Percentiles rank a stretch among this genome's conserved stretches.
Conservation (phyloP, 495 filamentous ascomycete species). For the Melanomma pulvis-pyrius region DNA sequence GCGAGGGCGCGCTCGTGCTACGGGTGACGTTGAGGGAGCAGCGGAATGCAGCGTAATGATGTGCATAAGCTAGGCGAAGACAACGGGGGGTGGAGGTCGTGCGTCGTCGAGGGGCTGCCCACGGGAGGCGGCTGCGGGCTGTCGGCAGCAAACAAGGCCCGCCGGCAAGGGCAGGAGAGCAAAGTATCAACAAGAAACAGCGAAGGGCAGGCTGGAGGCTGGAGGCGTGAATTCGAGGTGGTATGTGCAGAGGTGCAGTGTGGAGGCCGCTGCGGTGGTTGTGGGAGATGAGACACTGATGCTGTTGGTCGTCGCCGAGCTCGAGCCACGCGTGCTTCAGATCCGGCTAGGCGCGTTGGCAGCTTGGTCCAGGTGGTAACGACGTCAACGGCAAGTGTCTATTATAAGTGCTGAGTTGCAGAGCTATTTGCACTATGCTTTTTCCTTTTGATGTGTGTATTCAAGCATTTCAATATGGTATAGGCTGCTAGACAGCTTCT, state of each 20-base stretch:
- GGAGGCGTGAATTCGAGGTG: neutral
- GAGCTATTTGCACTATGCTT: no score
- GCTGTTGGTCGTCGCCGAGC: constrained; percentile 13
- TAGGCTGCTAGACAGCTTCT: no score
- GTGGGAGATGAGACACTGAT: constrained; percentile 16
- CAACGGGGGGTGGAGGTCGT: constrained; percentile 21
- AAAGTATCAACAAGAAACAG: constrained; percentile 1
- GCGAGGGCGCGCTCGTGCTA: constrained; percentile 9
- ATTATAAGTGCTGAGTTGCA: neutral
- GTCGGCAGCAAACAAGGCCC: neutral
- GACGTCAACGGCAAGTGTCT: neutral
- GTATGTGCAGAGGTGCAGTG: constrained; percentile 1
- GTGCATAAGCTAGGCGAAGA: constrained; percentile 31
- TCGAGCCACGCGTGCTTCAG: constrained; percentile 7
- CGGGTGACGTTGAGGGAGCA: constrained; percentile 21
- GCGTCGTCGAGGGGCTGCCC: constrained; percentile 14
- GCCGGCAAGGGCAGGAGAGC: neutral
- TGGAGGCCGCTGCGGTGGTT: constrained; percentile 11
- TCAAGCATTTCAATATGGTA: no score
- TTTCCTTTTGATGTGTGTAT: no score
- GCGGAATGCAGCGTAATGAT: constrained; percentile 8
- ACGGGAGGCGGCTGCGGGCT: constrained; percentile 3
- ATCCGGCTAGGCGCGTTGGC: constrained; percentile 9
- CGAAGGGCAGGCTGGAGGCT: neutral
- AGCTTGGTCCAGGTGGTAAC: neutral